phyloP scores from a whole-genome alignment of 331 rosid genomes.

The Pyracantha coccinea region DNA sequence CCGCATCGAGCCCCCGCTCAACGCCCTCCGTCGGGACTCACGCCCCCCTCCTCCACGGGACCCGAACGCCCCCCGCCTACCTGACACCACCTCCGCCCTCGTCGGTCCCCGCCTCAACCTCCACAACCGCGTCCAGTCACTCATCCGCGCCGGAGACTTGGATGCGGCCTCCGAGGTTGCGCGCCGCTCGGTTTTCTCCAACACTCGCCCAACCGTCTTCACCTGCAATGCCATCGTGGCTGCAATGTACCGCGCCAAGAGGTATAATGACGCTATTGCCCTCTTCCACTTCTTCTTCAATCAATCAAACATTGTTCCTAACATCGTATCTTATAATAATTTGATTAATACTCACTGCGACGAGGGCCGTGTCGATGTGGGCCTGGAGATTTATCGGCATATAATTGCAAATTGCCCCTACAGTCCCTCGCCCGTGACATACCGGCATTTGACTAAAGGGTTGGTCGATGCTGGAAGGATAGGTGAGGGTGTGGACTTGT shows the following conservation, averaged over 20 bases:
- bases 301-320: constrained; percentile 79
- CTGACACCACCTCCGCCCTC: constrained; percentile 76
- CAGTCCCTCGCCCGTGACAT: constrained; percentile 76
- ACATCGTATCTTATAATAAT: constrained; percentile 79
- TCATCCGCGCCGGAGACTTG: constrained; percentile 86
- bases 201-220: constrained; percentile 86
- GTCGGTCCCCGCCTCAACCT: constrained; percentile 85
- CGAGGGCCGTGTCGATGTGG: constrained; percentile 73
- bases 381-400: constrained; percentile 59
- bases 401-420: constrained; percentile 66
- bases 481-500: constrained; percentile 67
- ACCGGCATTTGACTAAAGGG: constrained; percentile 80
- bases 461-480: constrained; percentile 53
- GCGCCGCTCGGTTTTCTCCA: constrained; percentile 73
- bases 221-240: constrained; percentile 94
- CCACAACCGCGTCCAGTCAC: constrained; percentile 91
- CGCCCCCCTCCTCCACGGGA: constrained; percentile 49
- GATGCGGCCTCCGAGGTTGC: constrained; percentile 81
- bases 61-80: constrained; percentile 89
- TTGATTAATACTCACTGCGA: constrained; percentile 80
- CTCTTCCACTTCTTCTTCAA: constrained; percentile 86
- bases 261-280: constrained; percentile 69
- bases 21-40: constrained; percentile 66
- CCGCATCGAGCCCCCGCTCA: constrained; percentile 90
- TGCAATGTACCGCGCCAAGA: constrained; percentile 83